phyloP scores from a whole-genome alignment of 352 stramenopile genomes.

The Phytopythium montanum region DNA sequence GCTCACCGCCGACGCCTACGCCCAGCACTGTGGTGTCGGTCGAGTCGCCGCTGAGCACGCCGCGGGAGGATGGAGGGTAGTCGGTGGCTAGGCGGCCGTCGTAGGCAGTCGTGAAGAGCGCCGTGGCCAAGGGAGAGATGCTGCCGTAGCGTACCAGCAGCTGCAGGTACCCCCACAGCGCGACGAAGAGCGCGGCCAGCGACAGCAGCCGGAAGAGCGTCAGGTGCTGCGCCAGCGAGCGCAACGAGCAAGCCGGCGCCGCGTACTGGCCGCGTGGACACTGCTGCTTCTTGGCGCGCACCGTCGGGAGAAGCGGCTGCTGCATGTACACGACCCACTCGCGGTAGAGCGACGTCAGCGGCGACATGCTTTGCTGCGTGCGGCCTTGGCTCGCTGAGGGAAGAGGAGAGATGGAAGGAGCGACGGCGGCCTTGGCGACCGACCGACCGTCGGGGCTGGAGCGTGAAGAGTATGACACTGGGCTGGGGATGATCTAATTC shows the following conservation, averaged over 20 bases:
- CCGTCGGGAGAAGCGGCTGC: slow-evolving; percentile 53
- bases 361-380: slow-evolving; percentile 19
- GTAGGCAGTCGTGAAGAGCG: slow-evolving; percentile 60
- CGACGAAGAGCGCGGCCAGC: slow-evolving; percentile 16
- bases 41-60: slow-evolving; percentile 5
- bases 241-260: slow-evolving; percentile 10
- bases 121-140: slow-evolving; percentile 65
- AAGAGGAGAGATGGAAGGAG: not conserved
- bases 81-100: slow-evolving; percentile 41
- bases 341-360: slow-evolving; percentile 11
- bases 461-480: no score
- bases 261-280: slow-evolving; percentile 17
- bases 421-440: not conserved
- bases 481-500: no score
- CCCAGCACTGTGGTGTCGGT: slow-evolving; percentile 1
- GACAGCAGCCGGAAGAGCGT: slow-evolving; percentile 36
- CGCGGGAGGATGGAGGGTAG: slow-evolving; percentile 18
- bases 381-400: not conserved
- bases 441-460: not conserved
- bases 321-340: slow-evolving; percentile 54
- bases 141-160: slow-evolving; percentile 72
- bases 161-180: slow-evolving; percentile 53
- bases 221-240: slow-evolving; percentile 34
- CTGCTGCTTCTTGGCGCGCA: slow-evolving; percentile 17
- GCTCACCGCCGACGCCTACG: not conserved